These are phyloP conservation scores for Pleurostoma richardsiae DNA, from an alignment of 2,329 filamentous ascomycete species.

Conservation along the genomic window DNA sequence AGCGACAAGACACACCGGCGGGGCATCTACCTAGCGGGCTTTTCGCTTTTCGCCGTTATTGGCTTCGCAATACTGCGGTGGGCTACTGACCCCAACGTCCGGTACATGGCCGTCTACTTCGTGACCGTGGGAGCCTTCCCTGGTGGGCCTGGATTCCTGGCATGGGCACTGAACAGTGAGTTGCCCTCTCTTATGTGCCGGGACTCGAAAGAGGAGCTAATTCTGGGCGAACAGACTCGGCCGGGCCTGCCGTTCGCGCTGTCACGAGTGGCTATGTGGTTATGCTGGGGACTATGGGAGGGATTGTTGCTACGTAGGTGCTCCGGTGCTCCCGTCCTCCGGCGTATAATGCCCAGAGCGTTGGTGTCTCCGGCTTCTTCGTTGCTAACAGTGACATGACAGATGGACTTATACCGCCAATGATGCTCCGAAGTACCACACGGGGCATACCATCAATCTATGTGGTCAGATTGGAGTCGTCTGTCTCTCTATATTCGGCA, in stretches of 20 bases:
- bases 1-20: constrained; percentile 36
- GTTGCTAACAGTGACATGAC: constrained; percentile 1
- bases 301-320: constrained; percentile 49
- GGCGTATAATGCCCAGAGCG: too few species aligned
- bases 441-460: constrained; percentile 53
- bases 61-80: constrained; percentile 50
- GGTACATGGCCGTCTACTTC: constrained; percentile 50
- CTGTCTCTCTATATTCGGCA: constrained; percentile 38
- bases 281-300: constrained; percentile 49
- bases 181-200: constrained; percentile 2
- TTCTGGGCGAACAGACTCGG: constrained; percentile 30
- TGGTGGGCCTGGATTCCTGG: constrained; percentile 51
- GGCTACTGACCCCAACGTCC: constrained; percentile 31
- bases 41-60: constrained; percentile 35
- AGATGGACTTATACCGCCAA: constrained; percentile 46
- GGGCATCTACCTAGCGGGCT: constrained; percentile 32
- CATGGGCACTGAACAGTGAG: constrained; percentile 52
- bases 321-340: neutral
- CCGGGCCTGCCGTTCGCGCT: constrained; percentile 50
- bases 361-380: constrained; percentile 2
- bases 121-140: constrained; percentile 52
- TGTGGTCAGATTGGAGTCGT: constrained; percentile 39
- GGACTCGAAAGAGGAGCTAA: neutral
- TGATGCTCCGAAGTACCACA: constrained; percentile 40
- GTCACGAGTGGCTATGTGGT: constrained; percentile 52